These are phyloP conservation scores for Mrakiaceae sp. DNA, from an alignment of 1,284 basidiomycete genomes.

Conservation along the genomic window DNA sequence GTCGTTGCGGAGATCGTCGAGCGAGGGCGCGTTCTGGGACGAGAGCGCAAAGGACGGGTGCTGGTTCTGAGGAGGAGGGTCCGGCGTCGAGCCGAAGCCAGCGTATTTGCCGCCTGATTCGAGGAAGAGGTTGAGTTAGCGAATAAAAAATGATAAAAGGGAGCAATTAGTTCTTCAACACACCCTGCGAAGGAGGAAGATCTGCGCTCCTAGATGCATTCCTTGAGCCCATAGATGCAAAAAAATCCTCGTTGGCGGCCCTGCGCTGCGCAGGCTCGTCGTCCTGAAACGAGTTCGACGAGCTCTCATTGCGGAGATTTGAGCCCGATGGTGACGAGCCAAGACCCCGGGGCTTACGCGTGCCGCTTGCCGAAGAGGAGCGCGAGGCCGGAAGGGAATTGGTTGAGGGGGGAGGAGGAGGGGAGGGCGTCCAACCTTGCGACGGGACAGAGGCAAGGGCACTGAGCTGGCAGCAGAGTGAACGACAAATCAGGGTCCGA, in stretches of 20 bases:
- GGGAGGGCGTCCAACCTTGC: constrained; percentile 28
- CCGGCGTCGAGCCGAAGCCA: constrained; percentile 33
- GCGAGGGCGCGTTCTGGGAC: constrained; percentile 29
- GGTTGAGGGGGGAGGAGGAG: constrained; percentile 29
- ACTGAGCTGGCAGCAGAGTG: not conserved
- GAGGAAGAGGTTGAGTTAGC: not conserved
- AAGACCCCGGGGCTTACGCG: constrained; percentile 30
- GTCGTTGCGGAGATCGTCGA: constrained; percentile 33
- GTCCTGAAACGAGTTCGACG: not conserved
- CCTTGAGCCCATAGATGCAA: constrained; percentile 31
- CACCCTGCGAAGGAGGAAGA: constrained; percentile 33
- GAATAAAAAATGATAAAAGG: no score
- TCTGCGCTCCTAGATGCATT: constrained; percentile 31
- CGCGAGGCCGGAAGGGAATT: constrained; percentile 25
- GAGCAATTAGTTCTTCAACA: not conserved
- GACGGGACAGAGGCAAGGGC: not conserved
- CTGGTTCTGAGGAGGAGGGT: constrained; percentile 18
- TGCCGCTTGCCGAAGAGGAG: constrained; percentile 30
- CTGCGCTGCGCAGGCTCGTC: constrained; percentile 5
- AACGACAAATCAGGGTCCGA: not conserved
- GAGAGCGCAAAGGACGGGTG: constrained; percentile 31
- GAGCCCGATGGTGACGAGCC: constrained; percentile 9
- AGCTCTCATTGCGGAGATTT: not conserved
- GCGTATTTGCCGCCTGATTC: constrained; percentile 28
- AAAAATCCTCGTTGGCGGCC: constrained; percentile 33